These are phyloP conservation scores for Plasmodium knowlesi DNA, from an alignment of 169 alveolate genomes.

Conservation along the genomic window DNA sequence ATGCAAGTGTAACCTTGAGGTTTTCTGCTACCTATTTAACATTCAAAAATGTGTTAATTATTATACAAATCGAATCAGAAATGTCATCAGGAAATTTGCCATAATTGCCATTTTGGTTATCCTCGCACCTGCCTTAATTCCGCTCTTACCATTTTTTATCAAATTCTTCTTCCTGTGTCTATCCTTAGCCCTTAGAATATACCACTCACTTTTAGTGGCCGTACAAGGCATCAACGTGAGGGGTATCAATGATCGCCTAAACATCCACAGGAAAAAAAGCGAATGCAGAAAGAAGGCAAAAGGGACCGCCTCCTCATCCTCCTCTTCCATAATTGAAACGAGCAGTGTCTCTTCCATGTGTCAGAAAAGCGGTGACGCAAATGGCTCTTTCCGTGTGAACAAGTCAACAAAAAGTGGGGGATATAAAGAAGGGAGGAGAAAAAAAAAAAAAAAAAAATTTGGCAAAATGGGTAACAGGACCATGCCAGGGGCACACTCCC, in stretches of 20 bases:
- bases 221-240: neutral
- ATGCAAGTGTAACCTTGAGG: constrained; percentile 36
- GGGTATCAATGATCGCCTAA: neutral
- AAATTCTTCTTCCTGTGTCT: constrained; percentile 26
- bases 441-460: constrained; percentile 1
- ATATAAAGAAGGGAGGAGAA: neutral
- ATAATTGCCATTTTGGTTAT: constrained; percentile 38
- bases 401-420: neutral
- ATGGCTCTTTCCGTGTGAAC: neutral
- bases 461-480: neutral
- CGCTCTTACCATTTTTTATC: constrained; percentile 47
- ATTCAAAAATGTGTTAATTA: constrained; percentile 26
- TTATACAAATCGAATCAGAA: constrained; percentile 24
- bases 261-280: constrained; percentile 2
- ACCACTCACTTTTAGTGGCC: neutral
- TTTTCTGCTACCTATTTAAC: constrained; percentile 40
- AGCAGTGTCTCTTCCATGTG: constrained; percentile 34
- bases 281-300: neutral
- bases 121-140: constrained; percentile 66
- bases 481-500: neutral
- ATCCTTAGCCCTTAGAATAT: constrained; percentile 13
- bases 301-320: constrained; percentile 11
- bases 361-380: neutral
- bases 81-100: constrained; percentile 17
- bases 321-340: constrained; percentile 30